Conservation (phyloP, 2,329 filamentous ascomycete genomes). For the Apiospora aurea region DNA sequence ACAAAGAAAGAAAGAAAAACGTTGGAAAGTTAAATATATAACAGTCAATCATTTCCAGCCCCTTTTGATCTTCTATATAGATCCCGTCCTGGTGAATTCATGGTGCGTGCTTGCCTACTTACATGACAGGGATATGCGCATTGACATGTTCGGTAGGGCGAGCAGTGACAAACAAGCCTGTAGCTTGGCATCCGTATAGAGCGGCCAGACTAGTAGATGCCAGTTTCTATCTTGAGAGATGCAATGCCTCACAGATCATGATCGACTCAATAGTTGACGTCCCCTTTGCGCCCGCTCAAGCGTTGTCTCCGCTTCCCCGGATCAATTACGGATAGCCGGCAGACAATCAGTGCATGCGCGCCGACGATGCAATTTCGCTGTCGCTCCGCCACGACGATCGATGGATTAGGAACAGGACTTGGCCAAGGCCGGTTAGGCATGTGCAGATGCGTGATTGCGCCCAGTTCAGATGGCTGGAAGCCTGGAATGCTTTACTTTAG, state of each 20-base stretch:
- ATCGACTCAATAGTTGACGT: background rate
- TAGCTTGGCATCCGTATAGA: background rate
- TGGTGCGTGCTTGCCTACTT: too few relatives aligned
- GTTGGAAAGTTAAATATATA: background rate
- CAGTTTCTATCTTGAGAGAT: background rate
- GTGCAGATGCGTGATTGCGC: background rate
- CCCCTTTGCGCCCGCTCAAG: background rate
- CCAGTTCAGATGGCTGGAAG: background rate
- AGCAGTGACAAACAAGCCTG: too few relatives aligned
- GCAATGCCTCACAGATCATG: slow-evolving; percentile 1
- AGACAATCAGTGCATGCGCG: background rate
- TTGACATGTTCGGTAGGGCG: too few relatives aligned
- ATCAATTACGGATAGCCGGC: slow-evolving; percentile 17
- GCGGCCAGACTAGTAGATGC: background rate
- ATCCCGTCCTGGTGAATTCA: background rate
- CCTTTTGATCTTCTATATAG: background rate
- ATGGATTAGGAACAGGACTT: background rate
- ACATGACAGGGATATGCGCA: too few relatives aligned
- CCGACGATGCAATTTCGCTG: slow-evolving; percentile 7
- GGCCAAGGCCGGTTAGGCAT: background rate
- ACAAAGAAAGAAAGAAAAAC: background rate
- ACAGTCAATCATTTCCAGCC: background rate
- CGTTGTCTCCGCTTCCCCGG: slow-evolving; percentile 18
- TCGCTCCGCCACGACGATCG: background rate
- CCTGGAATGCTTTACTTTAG: background rate